Conservation (phyloP, 2,329 filamentous ascomycete genomes). For the Fusarium hainanense region DNA sequence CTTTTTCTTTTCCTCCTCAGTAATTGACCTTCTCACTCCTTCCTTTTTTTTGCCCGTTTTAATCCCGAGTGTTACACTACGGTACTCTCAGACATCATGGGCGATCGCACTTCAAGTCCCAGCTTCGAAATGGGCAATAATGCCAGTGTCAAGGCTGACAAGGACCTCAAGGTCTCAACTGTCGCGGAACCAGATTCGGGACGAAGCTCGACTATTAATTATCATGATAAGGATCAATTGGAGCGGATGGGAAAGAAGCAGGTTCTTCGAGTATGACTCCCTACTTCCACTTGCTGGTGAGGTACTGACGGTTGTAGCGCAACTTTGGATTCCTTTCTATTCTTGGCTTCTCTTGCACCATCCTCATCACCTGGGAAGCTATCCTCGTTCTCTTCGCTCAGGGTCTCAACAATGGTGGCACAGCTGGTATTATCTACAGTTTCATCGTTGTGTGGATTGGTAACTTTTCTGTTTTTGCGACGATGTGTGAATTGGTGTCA, state of each 20-base stretch:
- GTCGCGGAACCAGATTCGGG: conserved; percentile 37
- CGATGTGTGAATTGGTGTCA: conserved; percentile 55
- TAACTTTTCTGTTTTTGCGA: conserved; percentile 56
- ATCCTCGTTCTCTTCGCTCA: conserved; percentile 50
- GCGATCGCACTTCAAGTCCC: conserved; percentile 23
- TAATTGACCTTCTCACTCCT: background rate
- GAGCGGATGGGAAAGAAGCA: conserved; percentile 47
- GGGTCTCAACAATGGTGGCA: conserved; percentile 61
- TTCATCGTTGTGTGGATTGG: conserved; percentile 61
- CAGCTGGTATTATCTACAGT: conserved; percentile 64
- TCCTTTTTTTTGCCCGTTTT: background rate
- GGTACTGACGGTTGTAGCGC: conserved; percentile 46
- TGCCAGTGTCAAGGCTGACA: conserved; percentile 24
- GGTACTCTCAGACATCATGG: conserved; percentile 24
- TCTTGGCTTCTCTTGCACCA: conserved; percentile 63
- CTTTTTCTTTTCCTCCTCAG: background rate
- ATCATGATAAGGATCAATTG: conserved; percentile 43
- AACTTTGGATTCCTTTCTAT: conserved; percentile 63
- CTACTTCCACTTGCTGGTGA: rapidly evolving
- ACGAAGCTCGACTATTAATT: conserved; percentile 17
- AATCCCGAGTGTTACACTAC: background rate
- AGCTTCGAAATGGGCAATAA: conserved; percentile 44
- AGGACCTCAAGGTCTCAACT: conserved; percentile 11
- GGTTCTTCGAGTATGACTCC: conserved; percentile 30
- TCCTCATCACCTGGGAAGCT: conserved; percentile 65